Percentiles rank a stretch among this genome's conserved stretches.
Conservation (phyloP, 2,329 filamentous ascomycete genomes). For the Fusarium burgessii region DNA sequence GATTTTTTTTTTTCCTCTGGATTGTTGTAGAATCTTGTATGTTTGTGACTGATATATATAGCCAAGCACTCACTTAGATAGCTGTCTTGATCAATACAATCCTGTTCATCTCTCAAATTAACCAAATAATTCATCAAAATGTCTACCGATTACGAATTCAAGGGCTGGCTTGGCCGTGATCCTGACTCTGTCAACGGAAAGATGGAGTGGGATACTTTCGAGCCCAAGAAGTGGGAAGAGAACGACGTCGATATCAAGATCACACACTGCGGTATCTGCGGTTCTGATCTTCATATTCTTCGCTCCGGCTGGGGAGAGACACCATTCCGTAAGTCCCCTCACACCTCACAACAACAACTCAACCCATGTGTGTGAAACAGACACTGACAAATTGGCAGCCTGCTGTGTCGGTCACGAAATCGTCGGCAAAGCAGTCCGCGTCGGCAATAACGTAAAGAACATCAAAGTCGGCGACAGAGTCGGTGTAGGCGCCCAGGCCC, state of each 20-base stretch:
- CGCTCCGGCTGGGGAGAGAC: slow-evolving; percentile 63
- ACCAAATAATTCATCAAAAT: slow-evolving; percentile 28
- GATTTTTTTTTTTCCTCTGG: background rate
- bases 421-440: slow-evolving; percentile 66
- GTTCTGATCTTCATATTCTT: slow-evolving; percentile 68
- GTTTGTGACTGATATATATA: slow-evolving; percentile 6
- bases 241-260: slow-evolving; percentile 73
- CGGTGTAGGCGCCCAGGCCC: slow-evolving; percentile 70
- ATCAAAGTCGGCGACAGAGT: slow-evolving; percentile 73
- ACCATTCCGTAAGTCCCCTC: slow-evolving; percentile 52
- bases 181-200: slow-evolving; percentile 59
- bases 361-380: background rate
- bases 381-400: slow-evolving; percentile 47
- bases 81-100: background rate
- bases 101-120: background rate
- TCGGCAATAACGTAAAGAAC: slow-evolving; percentile 61
- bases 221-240: slow-evolving; percentile 73
- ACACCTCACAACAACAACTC: background rate
- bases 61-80: background rate
- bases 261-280: slow-evolving; percentile 74
- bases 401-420: slow-evolving; percentile 75
- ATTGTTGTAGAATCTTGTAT: slow-evolving; percentile 11
- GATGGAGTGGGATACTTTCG: slow-evolving; percentile 65
- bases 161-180: slow-evolving; percentile 63
- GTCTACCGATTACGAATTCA: slow-evolving; percentile 59